A percentile compares a stretch with the other conserved stretches of the same genome.
phyloP scores from a whole-genome alignment of 2,329 filamentous ascomycete species.

The Zymoseptoria crescenta region DNA sequence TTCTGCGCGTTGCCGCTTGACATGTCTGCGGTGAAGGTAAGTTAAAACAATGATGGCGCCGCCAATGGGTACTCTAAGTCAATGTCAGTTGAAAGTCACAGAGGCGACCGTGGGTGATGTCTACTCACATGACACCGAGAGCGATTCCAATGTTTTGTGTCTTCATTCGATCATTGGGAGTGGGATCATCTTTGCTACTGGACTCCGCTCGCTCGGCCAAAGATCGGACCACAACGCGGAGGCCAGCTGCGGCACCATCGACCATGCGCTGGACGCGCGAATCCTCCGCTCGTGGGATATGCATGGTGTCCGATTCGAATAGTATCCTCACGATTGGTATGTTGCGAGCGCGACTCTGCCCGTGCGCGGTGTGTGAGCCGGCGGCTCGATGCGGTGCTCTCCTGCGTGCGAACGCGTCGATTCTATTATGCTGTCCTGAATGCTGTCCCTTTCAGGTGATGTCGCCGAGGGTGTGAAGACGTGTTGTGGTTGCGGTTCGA shows the following conservation, averaged over 20 bases:
- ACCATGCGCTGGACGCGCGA: constrained; percentile 12
- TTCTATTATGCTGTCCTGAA: background rate
- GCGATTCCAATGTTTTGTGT: constrained; percentile 28
- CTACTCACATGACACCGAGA: constrained; percentile 29
- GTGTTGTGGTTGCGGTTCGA: constrained; percentile 6
- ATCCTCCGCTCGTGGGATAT: background rate
- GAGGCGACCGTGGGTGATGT: background rate
- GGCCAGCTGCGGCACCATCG: constrained; percentile 13
- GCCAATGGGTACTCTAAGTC: constrained; percentile 63
- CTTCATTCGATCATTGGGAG: constrained; percentile 19
- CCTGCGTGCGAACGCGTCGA: background rate
- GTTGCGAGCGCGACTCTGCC: background rate
- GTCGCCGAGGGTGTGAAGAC: background rate
- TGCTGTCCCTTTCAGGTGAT: background rate
- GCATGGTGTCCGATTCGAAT: background rate
- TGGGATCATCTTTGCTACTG: constrained; percentile 22
- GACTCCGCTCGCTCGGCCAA: constrained; percentile 19
- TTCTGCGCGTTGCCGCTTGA: constrained; percentile 63
- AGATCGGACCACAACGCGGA: constrained; percentile 18
- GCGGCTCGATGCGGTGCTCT: background rate
- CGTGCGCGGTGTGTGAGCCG: background rate
- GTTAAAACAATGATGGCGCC: constrained; percentile 60
- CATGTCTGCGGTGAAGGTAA: constrained; percentile 70
- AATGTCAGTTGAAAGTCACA: constrained; percentile 18
- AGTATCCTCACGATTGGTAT: background rate